Evolutionary conservation across 768 basidiomycete genomes (phyloP).

Genomic region (Tricholoma saponaceum): DNA sequence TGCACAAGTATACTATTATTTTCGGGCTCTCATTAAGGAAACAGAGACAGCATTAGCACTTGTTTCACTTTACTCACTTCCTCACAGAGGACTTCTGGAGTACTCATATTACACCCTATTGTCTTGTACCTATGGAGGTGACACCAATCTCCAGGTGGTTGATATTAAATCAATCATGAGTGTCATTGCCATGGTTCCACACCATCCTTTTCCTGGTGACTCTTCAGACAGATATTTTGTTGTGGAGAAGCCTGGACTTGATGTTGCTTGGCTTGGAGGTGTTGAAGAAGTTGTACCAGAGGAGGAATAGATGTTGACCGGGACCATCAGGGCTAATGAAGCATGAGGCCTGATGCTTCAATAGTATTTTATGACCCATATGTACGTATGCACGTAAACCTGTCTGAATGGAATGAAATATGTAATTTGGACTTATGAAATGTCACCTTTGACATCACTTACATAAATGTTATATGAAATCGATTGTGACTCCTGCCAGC

Average conservation of each 20-base stretch:
- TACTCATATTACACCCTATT: not conserved
- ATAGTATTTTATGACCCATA: not conserved
- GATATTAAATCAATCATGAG: conserved; percentile 4
- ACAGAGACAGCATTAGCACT: not conserved
- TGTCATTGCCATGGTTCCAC: conserved; percentile 5
- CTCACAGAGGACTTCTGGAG: not conserved
- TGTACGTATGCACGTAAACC: not conserved
- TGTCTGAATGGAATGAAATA: not conserved
- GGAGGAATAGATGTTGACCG: not conserved
- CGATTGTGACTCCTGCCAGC: not conserved
- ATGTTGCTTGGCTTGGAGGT: not conserved
- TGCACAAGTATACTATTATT: no score
- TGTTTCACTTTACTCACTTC: conserved; percentile 1
- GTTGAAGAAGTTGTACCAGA: not conserved
- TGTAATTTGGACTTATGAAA: not conserved
- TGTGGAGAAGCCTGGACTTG: conserved; percentile 1
- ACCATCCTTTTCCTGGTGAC: not conserved
- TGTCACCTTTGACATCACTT: not conserved
- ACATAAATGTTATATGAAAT: not conserved
- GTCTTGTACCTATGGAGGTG: not conserved
- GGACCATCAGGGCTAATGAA: no score
- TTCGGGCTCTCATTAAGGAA: not conserved
- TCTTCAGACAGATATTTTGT: not conserved
- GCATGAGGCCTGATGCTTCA: no score
- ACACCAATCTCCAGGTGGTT: not conserved